phyloP scores from a whole-genome alignment of 1,139 yeast species.

The Yamadazyma diddensiae region DNA sequence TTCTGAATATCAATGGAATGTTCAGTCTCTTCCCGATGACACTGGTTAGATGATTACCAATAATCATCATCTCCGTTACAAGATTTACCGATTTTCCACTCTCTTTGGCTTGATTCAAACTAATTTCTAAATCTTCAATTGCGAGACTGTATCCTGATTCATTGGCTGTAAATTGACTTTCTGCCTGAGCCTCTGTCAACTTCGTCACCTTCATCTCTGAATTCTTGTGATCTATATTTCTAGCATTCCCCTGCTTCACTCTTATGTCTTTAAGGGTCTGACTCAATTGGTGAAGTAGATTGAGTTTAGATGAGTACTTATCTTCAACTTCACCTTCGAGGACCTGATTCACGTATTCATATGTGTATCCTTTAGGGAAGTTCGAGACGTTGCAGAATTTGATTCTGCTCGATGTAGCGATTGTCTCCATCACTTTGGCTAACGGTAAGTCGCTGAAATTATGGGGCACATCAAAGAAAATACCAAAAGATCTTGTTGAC shows the following conservation, averaged over 20 bases:
- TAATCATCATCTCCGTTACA: constrained; percentile 82
- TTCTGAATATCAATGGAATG: constrained; percentile 57
- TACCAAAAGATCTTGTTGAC: constrained; percentile 38
- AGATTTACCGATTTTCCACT: constrained; percentile 44
- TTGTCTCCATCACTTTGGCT: constrained; percentile 15
- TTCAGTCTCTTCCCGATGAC: constrained; percentile 39
- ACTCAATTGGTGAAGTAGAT: constrained; percentile 28
- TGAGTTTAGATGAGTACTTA: constrained; percentile 24
- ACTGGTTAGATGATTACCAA: constrained; percentile 67
- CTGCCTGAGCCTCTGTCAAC: constrained; percentile 1
- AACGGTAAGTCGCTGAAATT: constrained; percentile 10
- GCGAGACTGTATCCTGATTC: constrained; percentile 17
- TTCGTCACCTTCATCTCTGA: constrained; percentile 6
- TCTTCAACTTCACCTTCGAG: constrained; percentile 19
- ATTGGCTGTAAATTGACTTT: constrained; percentile 1
- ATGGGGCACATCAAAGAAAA: constrained; percentile 29
- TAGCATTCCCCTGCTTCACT: constrained; percentile 11
- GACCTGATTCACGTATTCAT: constrained; percentile 31
- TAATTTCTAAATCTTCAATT: constrained; percentile 9
- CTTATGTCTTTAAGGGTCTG: constrained; percentile 24
- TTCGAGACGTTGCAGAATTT: constrained; percentile 23
- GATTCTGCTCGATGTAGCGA: constrained; percentile 16
- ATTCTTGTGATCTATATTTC: constrained; percentile 2
- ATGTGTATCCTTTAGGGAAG: constrained; percentile 39
- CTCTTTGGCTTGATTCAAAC: constrained; percentile 1